phyloP scores from a whole-genome alignment of 2,329 filamentous ascomycete species.

The Aspergillus quadricinctus region DNA sequence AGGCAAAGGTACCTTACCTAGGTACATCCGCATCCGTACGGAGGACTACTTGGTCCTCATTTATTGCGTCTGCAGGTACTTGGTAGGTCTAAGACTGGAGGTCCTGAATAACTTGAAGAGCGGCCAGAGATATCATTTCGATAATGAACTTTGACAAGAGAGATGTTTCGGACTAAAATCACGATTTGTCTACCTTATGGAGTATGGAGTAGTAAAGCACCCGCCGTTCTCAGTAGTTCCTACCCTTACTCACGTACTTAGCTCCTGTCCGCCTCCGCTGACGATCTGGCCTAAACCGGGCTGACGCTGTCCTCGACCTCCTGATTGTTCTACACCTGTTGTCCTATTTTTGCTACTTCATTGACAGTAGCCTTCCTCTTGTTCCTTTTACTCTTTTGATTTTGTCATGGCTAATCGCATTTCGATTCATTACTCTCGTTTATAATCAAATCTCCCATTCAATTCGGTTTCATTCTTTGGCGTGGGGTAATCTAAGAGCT shows the following conservation, averaged over 20 bases:
- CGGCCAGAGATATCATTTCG: background rate
- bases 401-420: constrained; percentile 33
- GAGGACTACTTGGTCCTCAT: background rate
- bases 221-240: background rate
- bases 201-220: background rate
- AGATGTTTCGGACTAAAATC: background rate
- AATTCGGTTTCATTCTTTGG: constrained; percentile 1
- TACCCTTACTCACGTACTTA: background rate
- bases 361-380: constrained; percentile 12
- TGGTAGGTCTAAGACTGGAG: background rate
- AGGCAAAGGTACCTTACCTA: too few relatives aligned
- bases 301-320: constrained; percentile 27
- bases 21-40: too few relatives aligned
- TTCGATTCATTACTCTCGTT: constrained; percentile 35
- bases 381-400: constrained; percentile 16
- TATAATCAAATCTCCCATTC: constrained; percentile 14
- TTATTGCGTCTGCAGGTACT: background rate
- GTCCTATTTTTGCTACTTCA: constrained; percentile 14
- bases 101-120: background rate
- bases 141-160: background rate
- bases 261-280: constrained; percentile 16
- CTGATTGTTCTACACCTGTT: constrained; percentile 25
- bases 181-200: too few relatives aligned
- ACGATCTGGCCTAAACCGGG: constrained; percentile 35
- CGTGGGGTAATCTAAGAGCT: constrained; percentile 10